Base-by-base conservation (phyloP, 2,329 filamentous ascomycete genomes). In the Trichophyton schoenleinii region DNA sequence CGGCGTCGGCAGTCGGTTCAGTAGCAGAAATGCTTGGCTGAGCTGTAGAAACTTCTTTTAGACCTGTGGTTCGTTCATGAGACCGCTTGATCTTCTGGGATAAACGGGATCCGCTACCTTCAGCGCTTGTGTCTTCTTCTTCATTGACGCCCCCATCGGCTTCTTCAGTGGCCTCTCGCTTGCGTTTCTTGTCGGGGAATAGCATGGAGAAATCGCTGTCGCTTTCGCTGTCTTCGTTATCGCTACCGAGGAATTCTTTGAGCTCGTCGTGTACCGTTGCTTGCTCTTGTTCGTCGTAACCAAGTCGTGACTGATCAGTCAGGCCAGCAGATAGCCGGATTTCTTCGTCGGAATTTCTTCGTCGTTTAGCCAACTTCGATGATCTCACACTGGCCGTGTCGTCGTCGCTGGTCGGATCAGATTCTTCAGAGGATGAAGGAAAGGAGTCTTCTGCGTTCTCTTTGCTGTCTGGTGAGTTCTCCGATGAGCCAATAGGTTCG, bases 211-310 rank as follows among this genome's bases (percentile, higher is more conserved):
- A 28, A 34, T 63, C 58, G 58, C 57, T 58, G 74, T 79, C 61
- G 44, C 64, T 65, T 25, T 67, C 69, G 18, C 71, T 69, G 3
- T 71, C 73, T 62, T 75, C 74, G 62, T 75, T 72, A 6, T 66
- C 65, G 55, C 64, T 66, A 4, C 65, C 65, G 66, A 94, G 75
- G 66, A 94, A 91, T 53, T 89, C 88, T 13, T 82, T 83, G 8
- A 95, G 76, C 68, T 95, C 90, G 62, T 87, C 85, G 65, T 90
- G 85, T 1, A 83, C 80, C 8, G 76, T 79, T 3, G 78, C 81
- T 79, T 85, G 86, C 69, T 88, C 80, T 61, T 87, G 83, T 13
- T 76, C 80, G 59, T 84, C 80, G 63, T 84, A 81, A 1, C 81
- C 82, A 18, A 79, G 78, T 1, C 72, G 78, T 3, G 78, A 78